A percentile compares a stretch with the other conserved stretches of the same genome.
phyloP scores from a whole-genome alignment of 2,329 filamentous ascomycete genomes.

The Myriosclerotinia duriaeana region DNA sequence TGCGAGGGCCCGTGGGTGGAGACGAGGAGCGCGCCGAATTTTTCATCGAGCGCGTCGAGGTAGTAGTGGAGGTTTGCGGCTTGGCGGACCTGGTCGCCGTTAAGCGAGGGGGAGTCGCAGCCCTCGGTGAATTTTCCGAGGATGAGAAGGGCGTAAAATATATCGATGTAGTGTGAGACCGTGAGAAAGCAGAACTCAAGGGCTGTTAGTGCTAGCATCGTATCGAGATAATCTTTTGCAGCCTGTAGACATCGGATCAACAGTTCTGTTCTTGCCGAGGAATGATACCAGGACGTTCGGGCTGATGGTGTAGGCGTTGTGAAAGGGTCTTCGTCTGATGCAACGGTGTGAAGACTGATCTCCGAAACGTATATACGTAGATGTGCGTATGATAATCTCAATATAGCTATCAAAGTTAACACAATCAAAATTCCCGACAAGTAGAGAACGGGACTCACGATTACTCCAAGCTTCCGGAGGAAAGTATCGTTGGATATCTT shows the following conservation, averaged over 20 bases:
- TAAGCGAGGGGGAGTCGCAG: too few species aligned
- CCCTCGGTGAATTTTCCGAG: too few species aligned
- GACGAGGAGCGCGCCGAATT: constrained; percentile 5
- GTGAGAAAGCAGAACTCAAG: too few species aligned
- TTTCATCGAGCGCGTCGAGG: constrained; percentile 26
- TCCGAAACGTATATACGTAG: constrained; percentile 33
- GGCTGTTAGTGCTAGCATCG: too few species aligned
- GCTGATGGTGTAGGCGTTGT: background rate
- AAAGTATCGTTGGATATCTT: constrained; percentile 31
- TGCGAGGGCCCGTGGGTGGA: constrained; percentile 1
- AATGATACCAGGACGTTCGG: constrained; percentile 30
- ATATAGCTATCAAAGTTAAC: background rate
- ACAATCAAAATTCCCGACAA: background rate
- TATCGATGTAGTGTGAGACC: too few species aligned
- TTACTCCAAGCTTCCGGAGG: constrained; percentile 33
- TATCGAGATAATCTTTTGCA: constrained; percentile 20
- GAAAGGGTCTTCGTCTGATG: constrained; percentile 18
- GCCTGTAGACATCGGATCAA: constrained; percentile 29
- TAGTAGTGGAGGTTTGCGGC: constrained; percentile 15
- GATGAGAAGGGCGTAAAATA: too few species aligned
- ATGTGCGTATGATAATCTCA: constrained; percentile 24
- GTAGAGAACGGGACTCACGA: constrained; percentile 25
- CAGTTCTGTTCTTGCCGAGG: constrained; percentile 28
- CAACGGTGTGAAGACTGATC: constrained; percentile 34
- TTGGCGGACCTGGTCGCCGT: too few species aligned